phyloP scores from a whole-genome alignment of 1,284 basidiomycete genomes.

The Xanthoconium separans region DNA sequence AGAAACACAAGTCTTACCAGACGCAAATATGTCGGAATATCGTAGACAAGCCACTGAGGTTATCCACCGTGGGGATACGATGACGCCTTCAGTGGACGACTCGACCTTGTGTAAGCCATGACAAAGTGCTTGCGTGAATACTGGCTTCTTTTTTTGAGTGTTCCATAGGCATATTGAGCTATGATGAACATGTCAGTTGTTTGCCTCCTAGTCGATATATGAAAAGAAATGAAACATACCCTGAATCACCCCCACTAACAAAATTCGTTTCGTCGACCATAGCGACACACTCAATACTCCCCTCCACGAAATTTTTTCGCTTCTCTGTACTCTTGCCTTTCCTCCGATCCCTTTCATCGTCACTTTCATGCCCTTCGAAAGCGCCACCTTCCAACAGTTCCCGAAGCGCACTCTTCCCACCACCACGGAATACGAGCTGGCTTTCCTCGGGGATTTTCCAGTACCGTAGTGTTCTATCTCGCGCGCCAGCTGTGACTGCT shows the following conservation, averaged over 20 bases:
- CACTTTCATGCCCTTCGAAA: slow-evolving; percentile 45
- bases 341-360: slow-evolving; percentile 42
- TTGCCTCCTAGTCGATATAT: slow-evolving; percentile 2
- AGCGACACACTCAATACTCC: slow-evolving; percentile 87
- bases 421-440: slow-evolving; percentile 94
- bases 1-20: slow-evolving; percentile 46
- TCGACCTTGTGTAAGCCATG: slow-evolving; percentile 80
- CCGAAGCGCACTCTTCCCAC: slow-evolving; percentile 75
- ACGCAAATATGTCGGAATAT: slow-evolving; percentile 91
- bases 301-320: slow-evolving; percentile 74
- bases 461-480: slow-evolving; percentile 90
- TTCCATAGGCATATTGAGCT: slow-evolving; percentile 92
- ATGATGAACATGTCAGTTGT: neutral
- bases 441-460: slow-evolving; percentile 98
- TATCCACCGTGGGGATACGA: slow-evolving; percentile 87
- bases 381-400: slow-evolving; percentile 82
- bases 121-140: slow-evolving; percentile 81
- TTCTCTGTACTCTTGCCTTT: slow-evolving; percentile 39
- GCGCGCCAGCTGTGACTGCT: slow-evolving; percentile 83
- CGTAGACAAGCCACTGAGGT: slow-evolving; percentile 79
- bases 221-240: slow-evolving; percentile 51
- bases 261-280: slow-evolving; percentile 96
- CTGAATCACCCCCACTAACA: slow-evolving; percentile 92
- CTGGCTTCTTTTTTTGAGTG: slow-evolving; percentile 94
- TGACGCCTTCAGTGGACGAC: slow-evolving; percentile 72